Evolutionary conservation across 768 basidiomycete genomes (phyloP).

Genomic region (Amanita rubescens): DNA sequence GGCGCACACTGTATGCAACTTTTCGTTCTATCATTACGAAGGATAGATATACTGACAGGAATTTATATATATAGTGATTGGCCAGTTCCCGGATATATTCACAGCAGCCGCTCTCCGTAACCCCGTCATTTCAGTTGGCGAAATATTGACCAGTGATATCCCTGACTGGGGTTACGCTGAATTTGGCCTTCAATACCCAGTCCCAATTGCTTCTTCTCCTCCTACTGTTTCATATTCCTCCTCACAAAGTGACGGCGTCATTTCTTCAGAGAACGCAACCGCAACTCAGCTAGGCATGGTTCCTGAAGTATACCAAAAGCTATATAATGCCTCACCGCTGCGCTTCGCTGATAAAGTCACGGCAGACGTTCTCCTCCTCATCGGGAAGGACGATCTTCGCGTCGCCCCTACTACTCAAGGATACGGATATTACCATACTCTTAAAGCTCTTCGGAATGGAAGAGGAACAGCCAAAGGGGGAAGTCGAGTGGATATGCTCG

Average conservation of each 20-base stretch:
- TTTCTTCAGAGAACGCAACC: neutral
- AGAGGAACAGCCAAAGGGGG: slow-evolving; percentile 4
- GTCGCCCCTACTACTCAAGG: slow-evolving; percentile 62
- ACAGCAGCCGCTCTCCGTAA: slow-evolving; percentile 56
- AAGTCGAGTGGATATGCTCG: no score
- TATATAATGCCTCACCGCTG: slow-evolving; percentile 52
- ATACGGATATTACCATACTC: slow-evolving; percentile 54
- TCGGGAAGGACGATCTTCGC: no score
- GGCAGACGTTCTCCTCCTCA: slow-evolving; percentile 46
- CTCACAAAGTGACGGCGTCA: neutral
- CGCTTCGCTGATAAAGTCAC: slow-evolving; percentile 42
- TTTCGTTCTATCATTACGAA: no score
- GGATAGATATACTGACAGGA: no score
- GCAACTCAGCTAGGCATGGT: no score
- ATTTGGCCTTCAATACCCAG: slow-evolving; percentile 34
- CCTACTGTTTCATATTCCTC: slow-evolving; percentile 1
- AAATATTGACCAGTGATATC: no score
- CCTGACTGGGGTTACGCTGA: slow-evolving; percentile 61
- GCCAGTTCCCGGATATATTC: slow-evolving; percentile 53
- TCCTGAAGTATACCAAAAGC: no score
- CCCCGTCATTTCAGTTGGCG: no score
- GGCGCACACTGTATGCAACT: no score
- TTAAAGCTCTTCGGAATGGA: slow-evolving; percentile 34
- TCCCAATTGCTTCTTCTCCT: slow-evolving; percentile 10
- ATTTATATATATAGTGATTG: no score